Evolutionary conservation across 345 rosid species (phyloP), one percentile per base, ranked within the genome.

Genomic region (Euphorbia pulcherrima): DNA sequence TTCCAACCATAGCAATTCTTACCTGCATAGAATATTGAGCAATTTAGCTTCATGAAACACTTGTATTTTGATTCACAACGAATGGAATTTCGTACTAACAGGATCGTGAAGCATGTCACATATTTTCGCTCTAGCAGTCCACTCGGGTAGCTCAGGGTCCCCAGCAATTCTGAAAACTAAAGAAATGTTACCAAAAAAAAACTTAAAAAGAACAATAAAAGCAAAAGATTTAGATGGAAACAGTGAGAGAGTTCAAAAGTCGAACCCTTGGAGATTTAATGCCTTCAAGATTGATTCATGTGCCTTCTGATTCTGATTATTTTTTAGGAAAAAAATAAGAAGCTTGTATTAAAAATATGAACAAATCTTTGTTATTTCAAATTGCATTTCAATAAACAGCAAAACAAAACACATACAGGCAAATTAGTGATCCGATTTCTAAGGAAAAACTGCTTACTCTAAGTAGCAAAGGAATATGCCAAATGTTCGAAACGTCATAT

Each of bases 401-500:
- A 44, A 2, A 44, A 1, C 50, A 44, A 18, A 1, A 21, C 13
- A 23, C 57, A 21, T 18, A 6, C 24, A 20, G 20, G 16, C 24
- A 50, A 58, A 48, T 6, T 6, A 24, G 8, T 10, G 33, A 13
- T 26, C 18, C 12, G 1, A 30, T n/a, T 50, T 2, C 17, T 26
- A 14, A 3, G 40, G 13, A n/a, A 26, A 46, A 28, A 47, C n/a
- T 30, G 73, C 92, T 80, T 77, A 94, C 99, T 77, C 84, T 85
- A 37, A 95, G 79, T 72, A 95, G 88, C 76, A 88, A 78, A 62
- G 99, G 99, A 73, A 95, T 79, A 62, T 95, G 92, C 99, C 99
- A 95, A 70, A 95, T 95, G 79, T 95, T 95, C 62, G 98, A 80
- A 64, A 93, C 96, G 71, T 95, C 99, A 55, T 86, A 83, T 63